These are phyloP conservation scores for Blakeslea trispora DNA, from an alignment of 371 early-diverging fungal genomes.

Conservation along the genomic window DNA sequence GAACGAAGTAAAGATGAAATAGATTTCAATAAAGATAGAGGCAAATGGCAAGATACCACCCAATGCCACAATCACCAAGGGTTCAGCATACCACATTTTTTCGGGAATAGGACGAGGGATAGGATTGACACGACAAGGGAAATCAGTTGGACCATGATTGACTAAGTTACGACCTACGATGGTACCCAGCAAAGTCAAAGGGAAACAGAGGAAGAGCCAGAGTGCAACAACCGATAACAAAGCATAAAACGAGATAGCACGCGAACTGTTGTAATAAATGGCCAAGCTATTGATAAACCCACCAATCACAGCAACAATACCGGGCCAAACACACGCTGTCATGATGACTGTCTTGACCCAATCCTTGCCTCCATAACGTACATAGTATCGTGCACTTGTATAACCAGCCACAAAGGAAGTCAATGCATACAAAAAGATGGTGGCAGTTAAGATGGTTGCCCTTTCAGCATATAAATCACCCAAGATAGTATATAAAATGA, in stretches of 20 bases:
- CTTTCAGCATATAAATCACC: conserved; percentile 79
- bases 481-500: conserved; percentile 71
- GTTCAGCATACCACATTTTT: conserved; percentile 73
- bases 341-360: conserved; percentile 75
- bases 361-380: conserved; percentile 72
- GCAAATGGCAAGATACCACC: conserved; percentile 85
- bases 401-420: conserved; percentile 76
- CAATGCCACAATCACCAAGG: conserved; percentile 59
- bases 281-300: conserved; percentile 74
- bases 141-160: conserved; percentile 54
- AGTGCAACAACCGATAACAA: conserved; percentile 73
- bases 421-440: conserved; percentile 80
- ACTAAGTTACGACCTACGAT: conserved; percentile 76
- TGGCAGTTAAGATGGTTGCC: conserved; percentile 76
- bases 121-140: conserved; percentile 83
- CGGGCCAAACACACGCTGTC: conserved; percentile 77
- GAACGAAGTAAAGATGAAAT: conserved; percentile 84
- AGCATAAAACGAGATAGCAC: conserved; percentile 79
- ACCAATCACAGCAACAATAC: conserved; percentile 56
- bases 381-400: conserved; percentile 68
- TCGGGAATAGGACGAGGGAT: conserved; percentile 84
- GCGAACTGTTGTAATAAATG: conserved; percentile 72
- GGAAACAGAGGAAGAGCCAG: conserved; percentile 78
- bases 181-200: conserved; percentile 77
- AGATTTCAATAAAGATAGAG: conserved; percentile 86